A percentile compares a stretch with the other conserved stretches of the same genome.
Evolutionary conservation across 108 stramenopile species (phyloP).

Genomic region (Thalassiosira profunda): DNA sequence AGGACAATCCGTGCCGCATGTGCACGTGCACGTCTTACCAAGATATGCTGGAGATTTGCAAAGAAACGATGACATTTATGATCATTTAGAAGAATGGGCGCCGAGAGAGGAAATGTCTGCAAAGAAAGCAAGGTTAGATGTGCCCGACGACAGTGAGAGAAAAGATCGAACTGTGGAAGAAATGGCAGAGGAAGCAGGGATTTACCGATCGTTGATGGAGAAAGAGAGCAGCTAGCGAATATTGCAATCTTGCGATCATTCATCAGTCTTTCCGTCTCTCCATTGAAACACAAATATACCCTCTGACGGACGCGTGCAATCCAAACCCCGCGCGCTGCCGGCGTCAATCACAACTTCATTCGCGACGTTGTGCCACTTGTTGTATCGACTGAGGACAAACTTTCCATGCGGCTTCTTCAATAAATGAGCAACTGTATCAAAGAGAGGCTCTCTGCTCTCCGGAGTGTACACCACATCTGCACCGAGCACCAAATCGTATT

Average conservation of each 20-base stretch:
- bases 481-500: conserved; percentile 18
- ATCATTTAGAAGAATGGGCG: conserved; percentile 83
- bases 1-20: conserved; percentile 92
- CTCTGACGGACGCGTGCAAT: conserved; percentile 31
- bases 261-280: conserved; percentile 1
- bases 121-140: conserved; percentile 57
- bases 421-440: conserved; percentile 27
- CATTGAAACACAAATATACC: conserved; percentile 38
- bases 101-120: conserved; percentile 54
- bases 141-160: conserved; percentile 81
- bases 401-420: conserved; percentile 31
- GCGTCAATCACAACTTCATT: conserved; percentile 41
- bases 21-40: conserved; percentile 93
- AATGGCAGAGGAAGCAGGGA: conserved; percentile 81
- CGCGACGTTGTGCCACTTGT: conserved; percentile 29
- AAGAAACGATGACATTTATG: conserved; percentile 90
- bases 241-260: too few species aligned
- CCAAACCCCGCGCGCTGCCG: conserved; percentile 27
- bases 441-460: conserved; percentile 15
- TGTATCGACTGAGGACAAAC: conserved; percentile 37
- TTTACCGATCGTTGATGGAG: conserved; percentile 55
- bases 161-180: conserved; percentile 71
- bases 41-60: conserved; percentile 70
- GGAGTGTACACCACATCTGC: conserved; percentile 29
- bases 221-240: neutral